Evolutionary conservation across 2,329 filamentous ascomycete genomes (phyloP), one percentile per base, ranked within the genome.

Genomic region (Uncinocarpus reesii): DNA sequence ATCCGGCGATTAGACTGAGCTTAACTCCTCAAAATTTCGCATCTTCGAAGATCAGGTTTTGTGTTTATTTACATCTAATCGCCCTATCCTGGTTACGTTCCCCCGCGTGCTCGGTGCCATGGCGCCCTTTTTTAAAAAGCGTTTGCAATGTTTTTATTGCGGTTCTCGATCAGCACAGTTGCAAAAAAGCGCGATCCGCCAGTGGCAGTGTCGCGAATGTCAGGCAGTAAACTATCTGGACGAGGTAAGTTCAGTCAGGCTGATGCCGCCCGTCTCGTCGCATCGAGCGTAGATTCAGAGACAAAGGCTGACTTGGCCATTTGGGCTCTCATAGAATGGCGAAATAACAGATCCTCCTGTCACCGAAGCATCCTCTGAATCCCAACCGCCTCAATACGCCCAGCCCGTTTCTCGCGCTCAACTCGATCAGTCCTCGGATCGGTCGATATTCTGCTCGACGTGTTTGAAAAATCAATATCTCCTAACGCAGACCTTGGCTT

Each of bases 391-490:
- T 29, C 60, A 61, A 51, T 81, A 72, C 62, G 75, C 64, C 38
- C 59, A 60, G 48, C 57, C 71, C 45, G 68, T 71, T 54, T 67
- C 57, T 56, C 61, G 54, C 53, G 69, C 75, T 53, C 58, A 36
- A 57, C 62, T 50, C 54, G 63, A 52, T 56, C 62, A 32, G 47
- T 53, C 48, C 55, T 41, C 57, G 47, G 62, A 67, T 41, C 63
- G 66, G 20, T 64, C 65, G 32, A 65, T 76, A 49, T 83, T 83
- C 63, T 98, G 92, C 73, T 68, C 76, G 41, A 83, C 76, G 48
- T 98, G 92, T 60, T 70, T 89, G 44, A 86, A 87, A 64, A 96
- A 98, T 64, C 92, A 98, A 63, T 81, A 85, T 48, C 73, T 95
- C 5, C 80, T 89, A 56, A 83, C 81, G 28, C 76, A 81, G 36